phyloP scores from a whole-genome alignment of 805 yeast genomes.

The Saccharomyces mikatae region DNA sequence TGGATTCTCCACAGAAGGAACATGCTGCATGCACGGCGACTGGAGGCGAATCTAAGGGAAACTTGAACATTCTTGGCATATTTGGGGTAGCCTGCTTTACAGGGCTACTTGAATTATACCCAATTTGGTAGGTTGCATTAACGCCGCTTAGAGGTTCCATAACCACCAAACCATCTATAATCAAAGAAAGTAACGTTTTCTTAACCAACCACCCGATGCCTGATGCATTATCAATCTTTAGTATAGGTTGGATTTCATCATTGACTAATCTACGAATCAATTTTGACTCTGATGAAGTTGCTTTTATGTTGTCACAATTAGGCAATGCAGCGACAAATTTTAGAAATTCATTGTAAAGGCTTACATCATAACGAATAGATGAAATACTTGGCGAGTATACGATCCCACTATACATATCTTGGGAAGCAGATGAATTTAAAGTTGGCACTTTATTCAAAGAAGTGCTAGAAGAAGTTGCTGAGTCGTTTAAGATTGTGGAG shows the following conservation, averaged over 20 bases:
- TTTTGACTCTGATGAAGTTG: slow-evolving; percentile 37
- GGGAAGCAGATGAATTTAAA: slow-evolving; percentile 5
- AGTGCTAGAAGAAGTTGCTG: slow-evolving; percentile 12
- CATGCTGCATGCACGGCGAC: slow-evolving; percentile 72
- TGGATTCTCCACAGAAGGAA: slow-evolving; percentile 72
- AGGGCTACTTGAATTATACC: slow-evolving; percentile 7
- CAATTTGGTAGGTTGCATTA: slow-evolving; percentile 59
- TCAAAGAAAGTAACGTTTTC: slow-evolving; percentile 52
- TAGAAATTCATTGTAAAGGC: slow-evolving; percentile 32
- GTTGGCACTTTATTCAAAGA: slow-evolving; percentile 17
- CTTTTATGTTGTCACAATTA: slow-evolving; percentile 30
- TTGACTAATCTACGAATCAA: slow-evolving; percentile 56
- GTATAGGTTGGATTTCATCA: slow-evolving; percentile 75
- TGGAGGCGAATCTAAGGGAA: slow-evolving; percentile 48
- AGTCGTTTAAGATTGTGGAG: slow-evolving; percentile 7
- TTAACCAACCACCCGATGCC: slow-evolving; percentile 56
- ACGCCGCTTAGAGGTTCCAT: slow-evolving; percentile 83
- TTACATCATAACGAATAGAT: slow-evolving; percentile 36
- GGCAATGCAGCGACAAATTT: slow-evolving; percentile 33
- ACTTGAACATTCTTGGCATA: slow-evolving; percentile 35
- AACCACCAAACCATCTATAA: slow-evolving; percentile 72
- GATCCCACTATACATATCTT: slow-evolving; percentile 11
- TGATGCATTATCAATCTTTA: slow-evolving; percentile 56
- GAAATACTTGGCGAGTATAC: slow-evolving; percentile 37
- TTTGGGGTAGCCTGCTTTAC: slow-evolving; percentile 9